Evolutionary conservation across 2,329 filamentous ascomycete species (phyloP).

Genomic region (Tolypocladium tropicale): DNA sequence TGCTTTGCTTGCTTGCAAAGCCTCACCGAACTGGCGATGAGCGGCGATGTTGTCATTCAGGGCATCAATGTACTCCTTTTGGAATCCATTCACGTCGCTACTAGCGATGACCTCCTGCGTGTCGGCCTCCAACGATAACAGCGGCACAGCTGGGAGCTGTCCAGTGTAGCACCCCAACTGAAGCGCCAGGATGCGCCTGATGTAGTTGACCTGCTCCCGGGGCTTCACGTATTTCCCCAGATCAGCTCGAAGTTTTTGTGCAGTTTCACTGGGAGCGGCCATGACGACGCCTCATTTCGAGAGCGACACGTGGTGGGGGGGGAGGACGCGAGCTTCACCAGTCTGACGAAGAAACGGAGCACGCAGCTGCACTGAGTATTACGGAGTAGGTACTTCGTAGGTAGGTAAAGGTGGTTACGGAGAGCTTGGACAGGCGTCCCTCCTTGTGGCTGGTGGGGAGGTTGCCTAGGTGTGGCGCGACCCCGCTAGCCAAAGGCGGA

Average conservation of each 20-base stretch:
- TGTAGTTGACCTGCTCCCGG: slow-evolving; percentile 45
- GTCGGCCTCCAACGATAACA: slow-evolving; percentile 37
- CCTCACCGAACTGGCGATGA: slow-evolving; percentile 33
- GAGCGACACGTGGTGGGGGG: neutral
- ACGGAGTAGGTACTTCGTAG: too few relatives aligned
- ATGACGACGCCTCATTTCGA: slow-evolving; percentile 11
- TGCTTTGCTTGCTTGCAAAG: slow-evolving; percentile 15
- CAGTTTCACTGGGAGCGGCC: slow-evolving; percentile 19
- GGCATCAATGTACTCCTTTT: slow-evolving; percentile 45
- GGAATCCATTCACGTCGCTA: slow-evolving; percentile 33
- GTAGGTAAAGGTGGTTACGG: too few relatives aligned
- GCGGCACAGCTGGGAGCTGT: slow-evolving; percentile 29
- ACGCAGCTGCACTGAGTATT: too few relatives aligned
- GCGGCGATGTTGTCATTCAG: slow-evolving; percentile 42
- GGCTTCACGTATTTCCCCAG: slow-evolving; percentile 45
- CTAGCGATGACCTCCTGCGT: slow-evolving; percentile 22
- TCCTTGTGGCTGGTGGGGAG: slow-evolving; percentile 4
- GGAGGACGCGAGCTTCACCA: neutral
- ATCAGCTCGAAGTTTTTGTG: slow-evolving; percentile 27
- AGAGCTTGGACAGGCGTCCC: neutral
- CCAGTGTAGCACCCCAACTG: slow-evolving; percentile 39
- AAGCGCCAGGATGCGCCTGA: slow-evolving; percentile 43
- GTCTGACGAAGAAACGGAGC: neutral
- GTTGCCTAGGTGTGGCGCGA: slow-evolving; percentile 1
- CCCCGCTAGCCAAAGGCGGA: slow-evolving; percentile 2